Evolutionary conservation across 2,329 filamentous ascomycete genomes (phyloP), one percentile per base, ranked within the genome.

Genomic region (Pseudogymnoascus sp.): DNA sequence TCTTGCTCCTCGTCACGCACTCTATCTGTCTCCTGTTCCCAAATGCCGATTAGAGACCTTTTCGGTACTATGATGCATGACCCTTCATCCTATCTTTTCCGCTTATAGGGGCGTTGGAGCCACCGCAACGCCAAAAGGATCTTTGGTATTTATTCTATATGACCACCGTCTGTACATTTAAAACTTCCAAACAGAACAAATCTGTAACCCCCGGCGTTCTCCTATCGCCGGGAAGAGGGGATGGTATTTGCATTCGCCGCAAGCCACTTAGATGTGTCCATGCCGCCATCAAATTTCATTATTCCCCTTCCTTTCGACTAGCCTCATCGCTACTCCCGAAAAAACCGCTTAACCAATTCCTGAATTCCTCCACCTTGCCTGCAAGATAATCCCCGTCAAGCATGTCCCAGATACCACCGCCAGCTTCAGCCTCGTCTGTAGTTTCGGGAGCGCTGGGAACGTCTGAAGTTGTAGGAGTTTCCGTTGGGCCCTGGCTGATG

Each of bases 361-460:
- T 73, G 10, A 78, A 73, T 35, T 78, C 72, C 33, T 74, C 75
- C 11, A 83, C 70, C 65, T 82, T 78, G 36, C 77, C 78, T 2
- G 76, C 78, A 11, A 84, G 68, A 82, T 82, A 84, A 60, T 80
- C 75, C 80, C 81, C 26, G 63, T 69, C 28, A n/a, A 65, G 38
- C 62, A 67, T 1, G 53, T 60, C 40, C 57, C 59, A 62, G 15
- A 64, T 62, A 21, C 59, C 65, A 31, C 67, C 60, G 19, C 33
- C 17, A 64, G 68, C 47, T 64, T 67, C 57, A 42, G 57, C 23
- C 62, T 69, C 69, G 8, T 47, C 63, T 13, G 65, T 65, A 9
- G 68, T 67, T 23, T 33, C 36, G 19, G 65, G 28, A 21, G 64
- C 21, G 13, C 60, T 26, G 8, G 28, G 28, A n/a, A 64, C 19